Conservation (phyloP, 139 green algal species). For the Monoraphidium neglectum region DNA sequence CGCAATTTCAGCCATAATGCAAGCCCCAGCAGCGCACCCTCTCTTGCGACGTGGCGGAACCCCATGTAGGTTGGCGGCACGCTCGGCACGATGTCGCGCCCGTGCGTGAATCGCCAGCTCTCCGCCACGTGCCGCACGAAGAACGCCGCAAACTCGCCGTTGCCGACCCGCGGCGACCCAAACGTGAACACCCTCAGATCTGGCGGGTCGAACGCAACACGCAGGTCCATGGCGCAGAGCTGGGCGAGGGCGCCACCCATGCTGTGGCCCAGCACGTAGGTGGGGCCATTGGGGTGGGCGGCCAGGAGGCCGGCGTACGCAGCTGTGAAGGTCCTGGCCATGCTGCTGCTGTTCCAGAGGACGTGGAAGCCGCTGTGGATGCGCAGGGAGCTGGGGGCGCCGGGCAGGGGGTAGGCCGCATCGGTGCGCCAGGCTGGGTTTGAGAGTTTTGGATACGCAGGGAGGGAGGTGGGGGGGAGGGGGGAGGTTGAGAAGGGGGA, state of each 20-base stretch:
- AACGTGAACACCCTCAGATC: slow-evolving; percentile 69
- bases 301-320: slow-evolving; percentile 21
- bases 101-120: slow-evolving; percentile 86
- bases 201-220: slow-evolving; percentile 28
- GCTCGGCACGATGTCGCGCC: slow-evolving; percentile 87
- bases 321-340: slow-evolving; percentile 24
- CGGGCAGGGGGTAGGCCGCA: slow-evolving; percentile 16
- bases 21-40: slow-evolving; percentile 41
- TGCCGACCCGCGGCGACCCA: slow-evolving; percentile 85
- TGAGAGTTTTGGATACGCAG: too few species aligned
- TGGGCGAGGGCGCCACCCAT: slow-evolving; percentile 54
- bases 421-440: slow-evolving; percentile 7
- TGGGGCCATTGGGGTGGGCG: slow-evolving; percentile 27
- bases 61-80: slow-evolving; percentile 72
- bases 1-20: background rate
- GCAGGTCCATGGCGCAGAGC: slow-evolving; percentile 44
- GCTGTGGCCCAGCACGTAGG: slow-evolving; percentile 49
- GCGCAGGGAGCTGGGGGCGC: slow-evolving; percentile 7
- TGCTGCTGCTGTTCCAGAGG: slow-evolving; percentile 33
- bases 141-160: slow-evolving; percentile 70
- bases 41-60: slow-evolving; percentile 69
- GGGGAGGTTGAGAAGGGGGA: too few species aligned
- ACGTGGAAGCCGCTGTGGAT: slow-evolving; percentile 29
- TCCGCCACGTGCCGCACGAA: slow-evolving; percentile 40
- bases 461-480: too few species aligned